Percentiles rank a stretch among this genome's conserved stretches.
phyloP scores from a whole-genome alignment of 495 filamentous ascomycete genomes.

The Penicillium egyptiacum region DNA sequence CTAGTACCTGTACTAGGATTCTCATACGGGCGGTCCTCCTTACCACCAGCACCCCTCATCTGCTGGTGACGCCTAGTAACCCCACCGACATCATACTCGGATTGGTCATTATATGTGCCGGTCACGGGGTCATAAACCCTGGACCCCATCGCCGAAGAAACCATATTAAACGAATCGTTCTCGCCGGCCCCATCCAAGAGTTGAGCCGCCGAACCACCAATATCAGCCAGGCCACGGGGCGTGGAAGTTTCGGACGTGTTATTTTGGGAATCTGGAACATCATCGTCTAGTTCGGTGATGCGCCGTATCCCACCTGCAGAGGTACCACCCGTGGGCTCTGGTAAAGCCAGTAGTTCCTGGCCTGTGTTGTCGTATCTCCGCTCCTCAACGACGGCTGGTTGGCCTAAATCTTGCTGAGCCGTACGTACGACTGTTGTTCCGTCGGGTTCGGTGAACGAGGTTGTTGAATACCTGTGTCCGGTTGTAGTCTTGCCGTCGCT shows the following conservation, averaged over 20 bases:
- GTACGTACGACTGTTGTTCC: conserved; percentile 42
- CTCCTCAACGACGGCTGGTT: conserved; percentile 37
- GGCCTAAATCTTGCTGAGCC: conserved; percentile 39
- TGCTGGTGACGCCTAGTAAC: conserved; percentile 14
- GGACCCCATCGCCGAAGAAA: conserved; percentile 10
- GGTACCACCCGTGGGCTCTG: conserved; percentile 10
- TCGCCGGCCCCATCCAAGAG: conserved; percentile 15
- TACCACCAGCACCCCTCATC: conserved; percentile 13
- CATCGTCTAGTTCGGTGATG: conserved; percentile 32
- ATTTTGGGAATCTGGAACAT: not conserved
- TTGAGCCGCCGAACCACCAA: conserved; percentile 9
- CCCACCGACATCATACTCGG: conserved; percentile 18
- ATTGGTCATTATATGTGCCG: conserved; percentile 16
- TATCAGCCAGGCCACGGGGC: conserved; percentile 2
- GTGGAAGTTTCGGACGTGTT: not conserved
- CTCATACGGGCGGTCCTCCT: conserved; percentile 20
- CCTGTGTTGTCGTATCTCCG: conserved; percentile 39
- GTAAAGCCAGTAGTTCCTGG: conserved; percentile 29
- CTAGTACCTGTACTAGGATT: conserved; percentile 23
- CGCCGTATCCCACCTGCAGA: conserved; percentile 28
- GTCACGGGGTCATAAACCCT: conserved; percentile 17
- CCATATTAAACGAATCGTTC: conserved; percentile 15
- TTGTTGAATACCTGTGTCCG: conserved; percentile 40
- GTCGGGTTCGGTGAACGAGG: conserved; percentile 35
- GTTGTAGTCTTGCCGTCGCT: conserved; percentile 25